Conservation (phyloP, 2,329 filamentous ascomycete species). For the Nemania serpens region DNA sequence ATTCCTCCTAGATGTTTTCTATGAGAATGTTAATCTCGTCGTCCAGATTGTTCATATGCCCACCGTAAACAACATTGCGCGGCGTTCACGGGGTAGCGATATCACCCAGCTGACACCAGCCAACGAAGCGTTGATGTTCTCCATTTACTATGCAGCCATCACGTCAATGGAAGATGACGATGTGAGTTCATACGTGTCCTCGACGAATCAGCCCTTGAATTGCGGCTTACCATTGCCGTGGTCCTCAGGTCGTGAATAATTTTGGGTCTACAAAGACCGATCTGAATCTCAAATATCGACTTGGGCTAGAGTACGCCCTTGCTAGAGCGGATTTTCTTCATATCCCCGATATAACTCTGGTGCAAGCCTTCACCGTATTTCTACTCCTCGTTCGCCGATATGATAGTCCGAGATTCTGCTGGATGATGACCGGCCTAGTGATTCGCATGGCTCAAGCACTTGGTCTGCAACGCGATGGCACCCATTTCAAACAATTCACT, state of each 20-base stretch:
- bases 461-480: conserved; percentile 63
- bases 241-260: conserved; percentile 39
- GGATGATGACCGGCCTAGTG: conserved; percentile 63
- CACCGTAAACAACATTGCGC: conserved; percentile 46
- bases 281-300: conserved; percentile 46
- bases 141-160: conserved; percentile 61
- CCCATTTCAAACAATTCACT: conserved; percentile 53
- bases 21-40: conserved; percentile 56
- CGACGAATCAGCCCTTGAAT: not conserved
- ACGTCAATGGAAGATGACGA: conserved; percentile 63
- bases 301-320: conserved; percentile 53
- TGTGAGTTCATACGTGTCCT: conserved; percentile 42
- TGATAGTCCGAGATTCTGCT: conserved; percentile 49
- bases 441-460: conserved; percentile 64
- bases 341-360: conserved; percentile 53
- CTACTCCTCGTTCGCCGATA: conserved; percentile 56
- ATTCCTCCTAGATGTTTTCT: conserved; percentile 55
- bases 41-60: conserved; percentile 53
- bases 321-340: conserved; percentile 55
- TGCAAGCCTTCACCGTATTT: conserved; percentile 58
- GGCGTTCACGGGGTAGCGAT: conserved; percentile 42
- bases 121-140: conserved; percentile 59
- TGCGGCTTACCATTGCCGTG: not conserved
- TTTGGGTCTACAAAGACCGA: conserved; percentile 47
- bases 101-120: conserved; percentile 44